Evolutionary conservation across 106 monocot species (phyloP).

Genomic region (Ottelia alismoides): DNA sequence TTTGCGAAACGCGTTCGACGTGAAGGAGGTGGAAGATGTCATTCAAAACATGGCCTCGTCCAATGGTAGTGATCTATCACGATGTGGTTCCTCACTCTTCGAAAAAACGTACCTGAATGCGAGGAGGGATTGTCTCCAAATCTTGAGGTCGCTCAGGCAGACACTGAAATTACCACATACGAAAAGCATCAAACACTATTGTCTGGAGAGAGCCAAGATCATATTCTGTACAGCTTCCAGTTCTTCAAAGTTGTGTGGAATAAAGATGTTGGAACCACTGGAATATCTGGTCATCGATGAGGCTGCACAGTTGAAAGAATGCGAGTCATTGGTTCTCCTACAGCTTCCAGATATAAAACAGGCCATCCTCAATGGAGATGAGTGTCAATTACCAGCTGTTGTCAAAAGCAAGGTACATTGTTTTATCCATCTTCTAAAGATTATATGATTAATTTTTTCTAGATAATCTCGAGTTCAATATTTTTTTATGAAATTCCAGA

Average conservation of each 20-base stretch:
- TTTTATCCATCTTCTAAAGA: too few species aligned
- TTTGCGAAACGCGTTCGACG: too few species aligned
- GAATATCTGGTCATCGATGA: slow-evolving; percentile 12
- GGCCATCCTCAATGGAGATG: slow-evolving; percentile 14
- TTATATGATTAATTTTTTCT: too few species aligned
- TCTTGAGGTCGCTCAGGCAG: not conserved
- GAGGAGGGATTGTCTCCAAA: not conserved
- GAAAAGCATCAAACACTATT: not conserved
- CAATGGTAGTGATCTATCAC: too few species aligned
- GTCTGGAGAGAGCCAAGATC: slow-evolving; percentile 4
- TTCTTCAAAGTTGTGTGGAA: not conserved
- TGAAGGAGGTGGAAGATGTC: too few species aligned
- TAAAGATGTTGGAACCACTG: not conserved
- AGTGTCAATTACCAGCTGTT: slow-evolving; percentile 11
- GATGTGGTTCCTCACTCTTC: too few species aligned
- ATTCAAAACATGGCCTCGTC: too few species aligned
- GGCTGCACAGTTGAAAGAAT: slow-evolving; percentile 17
- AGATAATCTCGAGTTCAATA: too few species aligned
- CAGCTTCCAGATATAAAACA: slow-evolving; percentile 5
- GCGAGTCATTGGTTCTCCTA: slow-evolving; percentile 7
- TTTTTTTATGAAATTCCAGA: too few species aligned
- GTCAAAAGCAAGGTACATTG: slow-evolving; percentile 12
- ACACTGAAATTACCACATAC: not conserved
- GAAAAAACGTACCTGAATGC: too few species aligned
- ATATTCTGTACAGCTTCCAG: slow-evolving; percentile 12